phyloP scores from a whole-genome alignment of 1,139 yeast genomes.

The Blastobotrys capitulatus region DNA sequence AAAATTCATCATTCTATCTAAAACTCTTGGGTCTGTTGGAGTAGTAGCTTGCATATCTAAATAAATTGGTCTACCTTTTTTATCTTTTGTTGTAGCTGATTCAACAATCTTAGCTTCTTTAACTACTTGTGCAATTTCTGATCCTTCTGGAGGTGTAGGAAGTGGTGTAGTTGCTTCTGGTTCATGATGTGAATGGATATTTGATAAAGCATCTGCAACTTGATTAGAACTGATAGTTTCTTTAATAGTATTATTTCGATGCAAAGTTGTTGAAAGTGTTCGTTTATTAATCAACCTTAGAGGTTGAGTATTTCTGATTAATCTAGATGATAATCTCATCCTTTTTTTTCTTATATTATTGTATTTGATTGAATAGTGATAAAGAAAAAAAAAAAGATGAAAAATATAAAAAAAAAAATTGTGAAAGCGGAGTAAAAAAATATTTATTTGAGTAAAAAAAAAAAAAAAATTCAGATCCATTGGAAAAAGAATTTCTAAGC shows the following conservation, averaged over 20 bases:
- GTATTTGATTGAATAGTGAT: neutral
- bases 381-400: neutral
- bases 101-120: slow-evolving; percentile 21
- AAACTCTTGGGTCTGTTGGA: slow-evolving; percentile 94
- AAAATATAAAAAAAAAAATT: neutral
- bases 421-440: slow-evolving; percentile 1
- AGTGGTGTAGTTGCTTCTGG: slow-evolving; percentile 8
- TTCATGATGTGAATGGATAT: slow-evolving; percentile 12
- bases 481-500: too few species aligned
- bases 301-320: neutral
- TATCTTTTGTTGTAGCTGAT: slow-evolving; percentile 16
- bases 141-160: slow-evolving; percentile 23
- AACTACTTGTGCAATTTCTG: slow-evolving; percentile 21
- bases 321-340: neutral
- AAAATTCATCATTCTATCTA: slow-evolving; percentile 88
- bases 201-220: slow-evolving; percentile 20
- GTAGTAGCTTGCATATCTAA: slow-evolving; percentile 97
- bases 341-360: neutral
- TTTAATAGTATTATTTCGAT: neutral
- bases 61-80: slow-evolving; percentile 66
- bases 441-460: neutral
- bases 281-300: neutral
- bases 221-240: slow-evolving; percentile 12
- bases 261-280: neutral
- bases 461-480: neutral